Conservation (phyloP, 371 early-diverging fungal genomes). For the Synchytrium microbalum region DNA sequence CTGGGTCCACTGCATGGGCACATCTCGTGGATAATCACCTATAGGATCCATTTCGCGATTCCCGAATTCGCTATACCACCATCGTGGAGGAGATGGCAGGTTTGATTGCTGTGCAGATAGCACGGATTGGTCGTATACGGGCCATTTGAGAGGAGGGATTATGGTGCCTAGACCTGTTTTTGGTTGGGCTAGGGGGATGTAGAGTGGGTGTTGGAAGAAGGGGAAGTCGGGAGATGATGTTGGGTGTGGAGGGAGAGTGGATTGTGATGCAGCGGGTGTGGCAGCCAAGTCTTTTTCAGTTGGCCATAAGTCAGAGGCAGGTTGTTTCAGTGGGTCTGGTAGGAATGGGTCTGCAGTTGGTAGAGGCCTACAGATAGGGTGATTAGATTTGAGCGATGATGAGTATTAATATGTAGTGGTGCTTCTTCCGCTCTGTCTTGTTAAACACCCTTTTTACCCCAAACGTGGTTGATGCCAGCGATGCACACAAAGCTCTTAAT, state of each 20-base stretch:
- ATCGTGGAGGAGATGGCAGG: constrained; percentile 5
- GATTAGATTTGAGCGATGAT: not conserved
- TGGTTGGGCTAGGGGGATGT: constrained; percentile 31
- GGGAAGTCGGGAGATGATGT: constrained; percentile 7
- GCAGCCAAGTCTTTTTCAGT: constrained; percentile 5
- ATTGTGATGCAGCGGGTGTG: no score
- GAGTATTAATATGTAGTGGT: no score
- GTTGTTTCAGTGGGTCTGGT: constrained; percentile 8
- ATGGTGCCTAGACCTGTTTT: constrained; percentile 30
- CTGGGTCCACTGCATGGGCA: constrained; percentile 29
- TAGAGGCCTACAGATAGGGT: not conserved
- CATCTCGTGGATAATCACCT: constrained; percentile 39
- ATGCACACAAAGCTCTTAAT: no score
- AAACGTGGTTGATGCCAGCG: no score
- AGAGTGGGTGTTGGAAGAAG: constrained; percentile 29
- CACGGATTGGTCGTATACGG: constrained; percentile 37
- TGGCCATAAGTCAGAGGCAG: constrained; percentile 24
- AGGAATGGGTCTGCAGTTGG: not conserved
- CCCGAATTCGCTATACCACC: constrained; percentile 22
- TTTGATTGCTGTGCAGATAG: constrained; percentile 9
- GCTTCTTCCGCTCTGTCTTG: no score
- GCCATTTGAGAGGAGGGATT: constrained; percentile 32
- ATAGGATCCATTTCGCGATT: constrained; percentile 26
- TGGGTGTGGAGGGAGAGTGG: not conserved
- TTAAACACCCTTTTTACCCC: no score